Conservation (phyloP, 2,329 filamentous ascomycete genomes). For the Aspergillus sp. region DNA sequence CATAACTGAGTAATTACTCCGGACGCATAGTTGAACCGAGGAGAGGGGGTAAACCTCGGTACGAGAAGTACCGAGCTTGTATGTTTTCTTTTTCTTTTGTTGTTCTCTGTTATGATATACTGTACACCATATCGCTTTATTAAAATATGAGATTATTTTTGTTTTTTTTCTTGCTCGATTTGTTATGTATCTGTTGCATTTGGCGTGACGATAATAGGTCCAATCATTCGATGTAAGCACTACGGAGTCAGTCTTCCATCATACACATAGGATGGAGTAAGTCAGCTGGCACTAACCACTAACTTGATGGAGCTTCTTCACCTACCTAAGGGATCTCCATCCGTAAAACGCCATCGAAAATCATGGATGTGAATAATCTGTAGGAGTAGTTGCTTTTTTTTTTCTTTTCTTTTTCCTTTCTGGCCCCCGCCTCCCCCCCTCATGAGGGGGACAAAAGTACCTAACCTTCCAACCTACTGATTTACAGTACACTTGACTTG, state of each 20-base stretch:
- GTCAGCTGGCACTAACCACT: not conserved
- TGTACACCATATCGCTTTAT: no score
- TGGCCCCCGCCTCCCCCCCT: not conserved
- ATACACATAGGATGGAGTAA: no score
- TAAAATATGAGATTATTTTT: not conserved
- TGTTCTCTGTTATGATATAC: not conserved
- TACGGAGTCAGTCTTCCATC: not conserved
- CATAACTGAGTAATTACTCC: no score
- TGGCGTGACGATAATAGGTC: no score
- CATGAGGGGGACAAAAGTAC: not conserved
- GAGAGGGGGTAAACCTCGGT: not conserved
- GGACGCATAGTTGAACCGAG: no score
- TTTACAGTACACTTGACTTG: no score
- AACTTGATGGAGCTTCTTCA: not conserved
- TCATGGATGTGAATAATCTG: not conserved
- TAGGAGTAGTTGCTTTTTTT: no score
- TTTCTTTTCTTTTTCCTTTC: not conserved
- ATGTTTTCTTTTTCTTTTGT: no score
- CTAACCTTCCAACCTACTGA: not conserved
- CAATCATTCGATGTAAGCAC: not conserved
- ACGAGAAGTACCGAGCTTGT: not conserved
- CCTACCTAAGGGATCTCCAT: not conserved
- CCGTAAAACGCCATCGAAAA: not conserved
- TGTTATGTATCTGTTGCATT: not conserved
- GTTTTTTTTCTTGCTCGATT: not conserved